Evolutionary conservation across 441 rosid species (phyloP).

Genomic region (Eruca vesicaria): DNA sequence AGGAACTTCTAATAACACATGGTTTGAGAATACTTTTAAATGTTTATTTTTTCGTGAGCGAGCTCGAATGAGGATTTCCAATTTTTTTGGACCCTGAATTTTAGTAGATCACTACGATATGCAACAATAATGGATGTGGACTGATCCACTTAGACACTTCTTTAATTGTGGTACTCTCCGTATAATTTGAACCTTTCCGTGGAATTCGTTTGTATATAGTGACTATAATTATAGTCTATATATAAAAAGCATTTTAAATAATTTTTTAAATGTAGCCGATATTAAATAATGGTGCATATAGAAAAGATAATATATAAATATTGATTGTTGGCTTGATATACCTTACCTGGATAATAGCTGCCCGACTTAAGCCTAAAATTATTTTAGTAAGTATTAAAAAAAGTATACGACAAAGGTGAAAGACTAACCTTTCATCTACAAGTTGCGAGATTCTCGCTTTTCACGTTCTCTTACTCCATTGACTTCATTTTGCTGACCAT

Average conservation of each 20-base stretch:
- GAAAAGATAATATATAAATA: not conserved
- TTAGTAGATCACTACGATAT: not conserved
- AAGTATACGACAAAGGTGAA: slow-evolving; percentile 11
- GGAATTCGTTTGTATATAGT: not conserved
- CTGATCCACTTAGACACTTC: not conserved
- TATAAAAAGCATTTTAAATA: not conserved
- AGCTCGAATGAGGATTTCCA: not conserved
- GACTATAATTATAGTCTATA: not conserved
- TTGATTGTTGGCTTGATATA: slow-evolving; percentile 7
- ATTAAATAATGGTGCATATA: not conserved
- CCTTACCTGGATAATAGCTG: slow-evolving; percentile 31
- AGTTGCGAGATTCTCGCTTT: slow-evolving; percentile 31
- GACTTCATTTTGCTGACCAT: slow-evolving; percentile 24
- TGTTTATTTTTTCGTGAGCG: not conserved
- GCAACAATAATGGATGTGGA: not conserved
- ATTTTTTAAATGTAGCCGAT: not conserved
- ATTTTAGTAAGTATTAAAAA: not conserved
- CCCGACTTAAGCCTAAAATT: slow-evolving; percentile 20
- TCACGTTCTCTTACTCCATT: slow-evolving; percentile 27
- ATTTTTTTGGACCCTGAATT: not conserved
- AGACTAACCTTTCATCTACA: slow-evolving; percentile 20
- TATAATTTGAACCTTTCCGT: not conserved
- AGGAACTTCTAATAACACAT: not conserved
- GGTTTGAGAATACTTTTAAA: not conserved
- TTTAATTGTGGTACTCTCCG: not conserved